Base-by-base conservation (phyloP, 495 filamentous ascomycete species). In the Penicillium pancosmium region DNA sequence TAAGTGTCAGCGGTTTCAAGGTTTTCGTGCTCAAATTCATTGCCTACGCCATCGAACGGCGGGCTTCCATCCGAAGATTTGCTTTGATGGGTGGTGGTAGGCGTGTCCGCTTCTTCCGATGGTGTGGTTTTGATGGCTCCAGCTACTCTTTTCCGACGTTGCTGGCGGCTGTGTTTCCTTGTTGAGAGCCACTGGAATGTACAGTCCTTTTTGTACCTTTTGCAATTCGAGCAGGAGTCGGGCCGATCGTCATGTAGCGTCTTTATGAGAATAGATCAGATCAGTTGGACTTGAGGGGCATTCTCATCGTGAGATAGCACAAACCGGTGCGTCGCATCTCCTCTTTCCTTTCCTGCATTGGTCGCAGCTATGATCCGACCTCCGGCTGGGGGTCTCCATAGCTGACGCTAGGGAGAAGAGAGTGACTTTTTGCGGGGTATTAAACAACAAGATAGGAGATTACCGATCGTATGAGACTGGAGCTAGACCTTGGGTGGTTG, bases 331-430 rank as follows among this genome's bases (percentile, higher is more conserved):
- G 59, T 80, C 74, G 54, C 77, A 80, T 25, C 70, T 74, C 52
- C 72, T 64, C 57, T 77, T 78, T n/a, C 74, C 73, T 52, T 76
- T 79, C 25, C 77, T 62, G 51, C 77, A 80, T 56, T 71, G 76
- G 51, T 80, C 77, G 53, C 77, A 80, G 51, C 73, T 76, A 47
- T 70, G 70, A 52, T 80, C 76, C 21, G 70, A 68, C 49, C 64
- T 59, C 23, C 65, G 62, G 23, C 41, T 54, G 10, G 54, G 38
- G 21, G 21, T 25, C 47, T 55, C 54, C 56, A 63, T 60, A 54
- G 16, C 41, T 19, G 15, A 44, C 41, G 13, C 41, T 18, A 44
- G 4, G n/a, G 16, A 54, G 3, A 43, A 33, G 52, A 9, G 23
- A 48, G 19, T 6, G 9, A 23, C 9, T 23, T 13, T 19, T 23